phyloP scores from a whole-genome alignment of 2,329 filamentous ascomycete genomes.

The Aspergillus floridensis region DNA sequence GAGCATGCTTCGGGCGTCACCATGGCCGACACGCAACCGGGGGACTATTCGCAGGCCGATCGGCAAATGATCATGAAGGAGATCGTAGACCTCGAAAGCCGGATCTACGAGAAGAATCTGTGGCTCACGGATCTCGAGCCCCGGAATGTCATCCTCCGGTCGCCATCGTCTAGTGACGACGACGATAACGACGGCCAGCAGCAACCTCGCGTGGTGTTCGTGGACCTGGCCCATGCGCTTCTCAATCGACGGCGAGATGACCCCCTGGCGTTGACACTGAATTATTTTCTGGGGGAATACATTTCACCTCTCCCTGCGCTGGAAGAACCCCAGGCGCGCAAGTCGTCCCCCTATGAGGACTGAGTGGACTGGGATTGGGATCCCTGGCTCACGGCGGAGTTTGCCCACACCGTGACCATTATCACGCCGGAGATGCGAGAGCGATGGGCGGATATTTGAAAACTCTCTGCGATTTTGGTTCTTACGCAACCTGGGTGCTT shows the following conservation, averaged over 20 bases:
- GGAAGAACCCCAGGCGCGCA: conserved; percentile 6
- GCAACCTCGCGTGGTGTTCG: conserved; percentile 9
- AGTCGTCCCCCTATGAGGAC: conserved; percentile 10
- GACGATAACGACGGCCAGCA: no score
- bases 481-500: no score
- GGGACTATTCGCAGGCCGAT: conserved; percentile 7
- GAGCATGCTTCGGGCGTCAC: conserved; percentile 20
- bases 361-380: conserved; percentile 27
- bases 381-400: conserved; percentile 22
- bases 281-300: conserved; percentile 15
- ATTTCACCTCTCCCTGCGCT: conserved; percentile 21
- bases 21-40: conserved; percentile 16
- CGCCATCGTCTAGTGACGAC: no score
- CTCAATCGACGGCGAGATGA: conserved; percentile 17
- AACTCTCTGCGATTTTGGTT: no score
- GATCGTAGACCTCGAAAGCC: conserved; percentile 21
- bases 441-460: background rate
- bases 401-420: conserved; percentile 15
- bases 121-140: conserved; percentile 12
- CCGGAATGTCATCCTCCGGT: no score
- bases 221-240: conserved; percentile 19
- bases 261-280: conserved; percentile 2
- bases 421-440: conserved; percentile 21
- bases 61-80: conserved; percentile 21
- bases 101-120: conserved; percentile 16